Conservation (phyloP, 2,329 filamentous ascomycete species). For the Calonectria leucothoes region DNA sequence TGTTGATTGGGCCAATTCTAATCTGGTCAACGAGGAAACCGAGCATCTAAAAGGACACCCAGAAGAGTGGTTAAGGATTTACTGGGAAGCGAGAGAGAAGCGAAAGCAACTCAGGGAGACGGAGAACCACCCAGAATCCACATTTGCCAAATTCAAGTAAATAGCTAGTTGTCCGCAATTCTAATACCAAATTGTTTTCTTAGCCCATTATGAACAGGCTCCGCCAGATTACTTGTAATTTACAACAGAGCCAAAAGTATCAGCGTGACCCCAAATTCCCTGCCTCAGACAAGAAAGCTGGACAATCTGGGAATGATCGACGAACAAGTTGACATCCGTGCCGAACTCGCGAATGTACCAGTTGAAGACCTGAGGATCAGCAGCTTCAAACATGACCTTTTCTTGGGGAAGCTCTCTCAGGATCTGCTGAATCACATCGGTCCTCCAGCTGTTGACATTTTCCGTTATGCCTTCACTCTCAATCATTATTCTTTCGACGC, state of each 20-base stretch:
- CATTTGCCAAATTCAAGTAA: neutral
- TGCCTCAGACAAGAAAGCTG: constrained; percentile 62
- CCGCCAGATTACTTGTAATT: constrained; percentile 13
- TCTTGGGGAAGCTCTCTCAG: constrained; percentile 62
- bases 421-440: constrained; percentile 64
- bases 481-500: constrained; percentile 68
- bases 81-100: constrained; percentile 25
- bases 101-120: constrained; percentile 22
- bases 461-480: constrained; percentile 71
- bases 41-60: constrained; percentile 27
- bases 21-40: neutral
- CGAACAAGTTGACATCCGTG: constrained; percentile 67
- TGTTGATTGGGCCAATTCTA: constrained; percentile 35
- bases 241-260: constrained; percentile 58
- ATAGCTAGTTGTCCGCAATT: neutral
- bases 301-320: constrained; percentile 69
- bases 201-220: too few species aligned
- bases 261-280: constrained; percentile 67
- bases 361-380: constrained; percentile 65
- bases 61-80: constrained; percentile 30
- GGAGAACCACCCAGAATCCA: constrained; percentile 22
- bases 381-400: constrained; percentile 69
- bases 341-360: constrained; percentile 69
- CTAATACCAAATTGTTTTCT: neutral
- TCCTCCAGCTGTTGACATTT: constrained; percentile 65